These are phyloP conservation scores for Phytophthora crassamura DNA, from an alignment of 352 stramenopile genomes.

Conservation along the genomic window DNA sequence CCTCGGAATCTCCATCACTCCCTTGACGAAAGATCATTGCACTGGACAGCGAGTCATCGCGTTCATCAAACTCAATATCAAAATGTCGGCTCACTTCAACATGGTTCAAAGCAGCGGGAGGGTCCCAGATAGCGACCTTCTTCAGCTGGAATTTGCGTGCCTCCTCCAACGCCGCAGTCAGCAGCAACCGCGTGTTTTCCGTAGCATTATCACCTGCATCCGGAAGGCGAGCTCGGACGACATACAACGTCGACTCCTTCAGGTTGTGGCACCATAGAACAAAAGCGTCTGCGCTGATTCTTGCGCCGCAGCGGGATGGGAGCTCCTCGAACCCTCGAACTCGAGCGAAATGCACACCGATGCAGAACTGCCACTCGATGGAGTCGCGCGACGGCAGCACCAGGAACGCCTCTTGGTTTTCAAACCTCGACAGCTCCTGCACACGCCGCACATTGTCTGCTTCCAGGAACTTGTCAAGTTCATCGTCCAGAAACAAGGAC, in stretches of 20 bases:
- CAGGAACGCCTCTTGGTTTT: constrained; percentile 47
- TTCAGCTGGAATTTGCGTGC: constrained; percentile 49
- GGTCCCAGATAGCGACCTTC: constrained; percentile 58
- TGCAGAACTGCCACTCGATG: constrained; percentile 73
- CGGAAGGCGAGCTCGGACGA: constrained; percentile 55
- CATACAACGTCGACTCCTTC: constrained; percentile 63
- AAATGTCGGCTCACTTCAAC: constrained; percentile 28
- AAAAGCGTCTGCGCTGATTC: constrained; percentile 51
- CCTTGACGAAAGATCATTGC: constrained; percentile 50
- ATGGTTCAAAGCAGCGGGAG: constrained; percentile 27
- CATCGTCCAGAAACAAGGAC: constrained; percentile 42
- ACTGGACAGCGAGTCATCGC: constrained; percentile 66
- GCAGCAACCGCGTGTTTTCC: constrained; percentile 27
- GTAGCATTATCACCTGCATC: constrained; percentile 5
- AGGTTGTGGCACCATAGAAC: constrained; percentile 74
- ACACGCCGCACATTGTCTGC: constrained; percentile 47
- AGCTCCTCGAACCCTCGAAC: constrained; percentile 39
- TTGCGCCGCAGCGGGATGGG: constrained; percentile 48
- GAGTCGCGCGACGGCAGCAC: constrained; percentile 58
- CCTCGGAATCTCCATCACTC: background rate
- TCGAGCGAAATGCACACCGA: constrained; percentile 58
- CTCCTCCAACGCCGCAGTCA: constrained; percentile 46
- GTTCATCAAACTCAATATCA: constrained; percentile 43
- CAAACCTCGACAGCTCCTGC: constrained; percentile 41
- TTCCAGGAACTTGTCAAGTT: constrained; percentile 48